Percentiles rank a stretch among this genome's conserved stretches.
Conservation (phyloP, 1,139 yeast genomes). For the Neolecta irregularis region DNA sequence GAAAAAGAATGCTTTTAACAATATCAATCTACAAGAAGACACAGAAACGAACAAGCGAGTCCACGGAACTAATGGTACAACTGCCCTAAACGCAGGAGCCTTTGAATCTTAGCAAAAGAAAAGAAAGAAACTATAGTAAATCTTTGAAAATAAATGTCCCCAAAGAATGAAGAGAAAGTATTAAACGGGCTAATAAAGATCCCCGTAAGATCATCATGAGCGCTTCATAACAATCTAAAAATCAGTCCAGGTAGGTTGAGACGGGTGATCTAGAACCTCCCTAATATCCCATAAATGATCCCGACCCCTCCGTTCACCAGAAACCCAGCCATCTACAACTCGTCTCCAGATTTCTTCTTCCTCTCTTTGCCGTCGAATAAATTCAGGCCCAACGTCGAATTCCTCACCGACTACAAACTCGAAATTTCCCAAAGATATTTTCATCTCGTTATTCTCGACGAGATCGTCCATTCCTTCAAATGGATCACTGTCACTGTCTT, state of each 20-base stretch:
- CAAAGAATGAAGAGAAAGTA: neutral
- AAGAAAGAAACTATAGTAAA: no score
- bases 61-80: no score
- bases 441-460: conserved; percentile 16
- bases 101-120: no score
- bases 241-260: neutral
- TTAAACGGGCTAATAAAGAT: neutral
- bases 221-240: conserved; percentile 3
- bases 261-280: neutral
- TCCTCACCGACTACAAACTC: conserved; percentile 27
- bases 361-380: conserved; percentile 31
- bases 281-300: conserved; percentile 8
- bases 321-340: conserved; percentile 41
- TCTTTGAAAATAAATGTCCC: neutral
- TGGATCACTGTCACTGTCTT: conserved; percentile 27
- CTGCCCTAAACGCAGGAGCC: no score
- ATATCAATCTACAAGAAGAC: no score
- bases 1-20: neutral
- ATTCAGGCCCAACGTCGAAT: conserved; percentile 30
- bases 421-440: conserved; percentile 5
- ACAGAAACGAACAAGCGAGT: no score
- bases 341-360: conserved; percentile 38
- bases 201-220: neutral
- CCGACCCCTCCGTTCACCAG: conserved; percentile 24
- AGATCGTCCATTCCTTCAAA: conserved; percentile 38